Conservation (phyloP, 257 asterid genomes). For the Solanum chaucha region DNA sequence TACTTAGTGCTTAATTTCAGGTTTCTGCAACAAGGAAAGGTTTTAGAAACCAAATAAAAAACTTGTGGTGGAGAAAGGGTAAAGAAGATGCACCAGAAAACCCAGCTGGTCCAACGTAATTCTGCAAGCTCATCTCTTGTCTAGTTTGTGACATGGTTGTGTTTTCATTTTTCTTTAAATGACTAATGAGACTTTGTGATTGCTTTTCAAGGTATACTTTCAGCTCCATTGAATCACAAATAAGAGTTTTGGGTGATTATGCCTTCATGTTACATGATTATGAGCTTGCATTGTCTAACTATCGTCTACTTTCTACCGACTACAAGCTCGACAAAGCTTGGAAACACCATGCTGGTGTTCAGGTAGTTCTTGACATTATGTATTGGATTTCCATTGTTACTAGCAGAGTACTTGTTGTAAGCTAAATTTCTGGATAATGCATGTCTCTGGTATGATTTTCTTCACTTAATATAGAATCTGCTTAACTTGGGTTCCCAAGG, state of each 20-base stretch:
- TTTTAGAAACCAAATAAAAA: slow-evolving; percentile 92
- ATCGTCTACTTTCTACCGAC: slow-evolving; percentile 88
- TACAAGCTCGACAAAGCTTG: slow-evolving; percentile 96
- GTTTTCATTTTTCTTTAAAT: slow-evolving; percentile 6
- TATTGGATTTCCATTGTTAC: not conserved
- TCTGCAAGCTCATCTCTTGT: slow-evolving; percentile 10
- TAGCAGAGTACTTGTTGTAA: not conserved
- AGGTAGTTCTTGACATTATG: slow-evolving; percentile 39
- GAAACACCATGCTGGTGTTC: slow-evolving; percentile 95
- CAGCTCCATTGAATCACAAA: slow-evolving; percentile 90
- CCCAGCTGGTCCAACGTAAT: slow-evolving; percentile 56
- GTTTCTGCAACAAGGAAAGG: slow-evolving; percentile 97
- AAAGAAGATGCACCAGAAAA: slow-evolving; percentile 80
- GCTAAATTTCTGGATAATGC: not conserved
- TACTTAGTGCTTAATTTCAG: slow-evolving; percentile 27
- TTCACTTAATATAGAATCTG: not conserved
- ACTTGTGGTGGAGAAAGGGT: slow-evolving; percentile 99
- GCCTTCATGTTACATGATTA: slow-evolving; percentile 97
- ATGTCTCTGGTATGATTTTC: not conserved
- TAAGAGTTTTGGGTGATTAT: slow-evolving; percentile 91
- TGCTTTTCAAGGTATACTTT: slow-evolving; percentile 72
- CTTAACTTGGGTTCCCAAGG: not conserved
- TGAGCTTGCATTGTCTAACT: slow-evolving; percentile 94
- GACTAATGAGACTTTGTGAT: slow-evolving; percentile 27
- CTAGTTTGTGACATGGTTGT: slow-evolving; percentile 12